Conservation (phyloP, 2,329 filamentous ascomycete genomes). For the Xylaria hypoxylon region DNA sequence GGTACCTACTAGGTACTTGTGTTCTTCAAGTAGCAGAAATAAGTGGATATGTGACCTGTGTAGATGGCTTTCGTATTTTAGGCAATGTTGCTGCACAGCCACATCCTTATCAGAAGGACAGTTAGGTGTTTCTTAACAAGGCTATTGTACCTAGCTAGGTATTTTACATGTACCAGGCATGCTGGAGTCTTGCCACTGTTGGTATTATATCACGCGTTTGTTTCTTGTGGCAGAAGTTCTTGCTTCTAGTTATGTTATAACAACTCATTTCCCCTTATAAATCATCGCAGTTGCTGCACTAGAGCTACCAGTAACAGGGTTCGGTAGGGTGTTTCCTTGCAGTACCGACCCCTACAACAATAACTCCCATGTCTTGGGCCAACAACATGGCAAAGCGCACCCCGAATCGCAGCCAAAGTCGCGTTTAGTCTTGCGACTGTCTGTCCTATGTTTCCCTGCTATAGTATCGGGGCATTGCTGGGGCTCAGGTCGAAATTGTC, state of each 20-base stretch:
- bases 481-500: neutral
- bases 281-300: constrained; percentile 12
- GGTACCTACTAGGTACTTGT: too few species aligned
- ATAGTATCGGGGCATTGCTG: neutral
- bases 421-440: neutral
- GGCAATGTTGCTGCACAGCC: constrained; percentile 19
- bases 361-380: neutral
- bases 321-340: neutral
- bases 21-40: too few species aligned
- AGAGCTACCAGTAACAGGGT: constrained; percentile 1
- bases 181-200: neutral
- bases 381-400: neutral
- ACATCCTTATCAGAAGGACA: constrained; percentile 24
- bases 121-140: neutral
- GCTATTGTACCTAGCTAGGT: neutral
- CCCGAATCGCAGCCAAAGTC: neutral
- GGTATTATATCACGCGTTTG: neutral
- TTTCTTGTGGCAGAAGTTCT: neutral
- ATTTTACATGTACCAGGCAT: neutral
- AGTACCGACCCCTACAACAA: neutral
- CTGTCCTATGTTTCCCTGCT: neutral
- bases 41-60: too few species aligned
- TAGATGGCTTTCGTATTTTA: too few species aligned
- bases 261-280: neutral
- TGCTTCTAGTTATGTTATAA: neutral